Evolutionary conservation across 148 eudicot genomes (phyloP).

Genomic region (Vaccinium macrocarpon): DNA sequence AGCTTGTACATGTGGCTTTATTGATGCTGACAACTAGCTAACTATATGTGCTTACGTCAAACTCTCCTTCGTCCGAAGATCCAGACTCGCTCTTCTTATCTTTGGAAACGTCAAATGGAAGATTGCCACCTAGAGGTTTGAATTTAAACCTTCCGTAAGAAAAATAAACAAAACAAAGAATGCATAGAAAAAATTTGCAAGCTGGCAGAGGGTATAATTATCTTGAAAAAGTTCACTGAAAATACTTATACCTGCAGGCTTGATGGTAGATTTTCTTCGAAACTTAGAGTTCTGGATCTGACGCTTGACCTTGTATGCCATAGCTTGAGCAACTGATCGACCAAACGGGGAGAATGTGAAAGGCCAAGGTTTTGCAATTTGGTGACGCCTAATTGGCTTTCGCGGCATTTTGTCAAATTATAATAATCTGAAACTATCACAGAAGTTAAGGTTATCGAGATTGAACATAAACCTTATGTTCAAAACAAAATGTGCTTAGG

Average conservation of each 20-base stretch:
- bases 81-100: conserved; percentile 32
- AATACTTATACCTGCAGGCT: conserved; percentile 33
- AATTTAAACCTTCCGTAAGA: not conserved
- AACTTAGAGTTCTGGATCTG: conserved; percentile 23
- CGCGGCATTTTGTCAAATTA: conserved; percentile 49
- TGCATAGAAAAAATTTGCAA: not conserved
- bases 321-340: conserved; percentile 48
- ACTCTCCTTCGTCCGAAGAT: conserved; percentile 60
- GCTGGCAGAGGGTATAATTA: not conserved
- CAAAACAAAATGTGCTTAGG: not conserved
- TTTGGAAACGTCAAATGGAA: conserved; percentile 17
- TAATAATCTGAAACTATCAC: conserved; percentile 5
- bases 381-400: conserved; percentile 44
- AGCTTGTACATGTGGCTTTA: not conserved
- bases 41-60: conserved; percentile 43
- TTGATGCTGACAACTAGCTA: not conserved
- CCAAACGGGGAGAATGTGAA: conserved; percentile 64
- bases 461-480: not conserved
- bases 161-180: not conserved
- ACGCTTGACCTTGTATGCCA: conserved; percentile 29
- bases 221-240: not conserved
- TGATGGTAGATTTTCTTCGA: conserved; percentile 23
- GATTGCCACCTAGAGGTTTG: conserved; percentile 25
- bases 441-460: not conserved
- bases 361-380: conserved; percentile 32